Evolutionary conservation across 1,139 yeast genomes (phyloP), one percentile per base, ranked within the genome.

Genomic region (Debaryomyces coudertii): DNA sequence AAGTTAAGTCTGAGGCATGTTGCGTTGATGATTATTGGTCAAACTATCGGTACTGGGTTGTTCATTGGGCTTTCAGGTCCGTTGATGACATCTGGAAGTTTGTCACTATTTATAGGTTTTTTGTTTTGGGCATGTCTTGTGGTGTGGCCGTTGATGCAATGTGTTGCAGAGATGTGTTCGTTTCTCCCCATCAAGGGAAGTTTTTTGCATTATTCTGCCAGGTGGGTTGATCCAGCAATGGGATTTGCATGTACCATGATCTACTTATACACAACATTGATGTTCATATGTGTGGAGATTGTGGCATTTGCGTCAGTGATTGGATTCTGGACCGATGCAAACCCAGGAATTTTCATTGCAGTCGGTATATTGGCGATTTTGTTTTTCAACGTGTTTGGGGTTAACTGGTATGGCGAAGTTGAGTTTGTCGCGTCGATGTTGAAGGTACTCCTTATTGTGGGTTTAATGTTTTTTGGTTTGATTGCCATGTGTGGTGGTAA

Each of bases 11-110:
- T 73, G 9, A 65, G 82, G 39, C 82, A 78, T 57, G 72, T 78
- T 16, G 65, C 73, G 36, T 66, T 78, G 54, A 73, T 78, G 68
- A 73, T 77, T 41, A 71, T 78, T 40, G 82, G 82, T n/a, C 80
- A 77, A 46, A 64, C 75, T 46, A 74, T 77, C 40, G 81, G 82
- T 25, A 70, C 79, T 2, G 82, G 82, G 43, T 61, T 76, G 38
- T 76, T 71, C 53, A 60, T 72, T 30, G 75, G 76, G 15, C 54
- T 71, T 41, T 58, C 67, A 14, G 46, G 63, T 2, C 75, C 76
- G 1, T 61, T 72, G 45, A 62, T 61, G 45, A 60, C 63, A 2
- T 61, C 69, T 6, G 77, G 77, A 7, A 63, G 73, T n/a, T 57
- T 71, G 16, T 62, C 75, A 9, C 60, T 71, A 37, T 68, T 71